phyloP scores from a whole-genome alignment of 176 grass and related monocot genomes.

The sorghum (Sorghum bicolor) region Sorghum_bicolor_NCBIv3 NC_012870.2:64153001-64153500 shows the following conservation, averaged over 20 bases:
- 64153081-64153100: slow-evolving; percentile 88
- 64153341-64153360: slow-evolving; percentile 42
- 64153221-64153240: slow-evolving; percentile 24
- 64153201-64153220: slow-evolving; percentile 38
- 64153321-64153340: slow-evolving; percentile 22
- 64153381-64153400: slow-evolving; percentile 11
- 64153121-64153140: slow-evolving; percentile 61
- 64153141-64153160: slow-evolving; percentile 52
- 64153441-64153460: background rate
- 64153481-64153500: slow-evolving; percentile 41
- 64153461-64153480: slow-evolving; percentile 44
- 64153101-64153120: slow-evolving; percentile 71
- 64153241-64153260: slow-evolving; percentile 47
- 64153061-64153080: slow-evolving; percentile 14
- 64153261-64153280: slow-evolving; percentile 39
- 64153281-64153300: slow-evolving; percentile 28
- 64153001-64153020: background rate
- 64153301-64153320: slow-evolving; percentile 21
- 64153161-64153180: slow-evolving; percentile 51
- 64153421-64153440: slow-evolving; percentile 15
- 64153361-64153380: slow-evolving; percentile 7
- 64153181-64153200: slow-evolving; percentile 36
- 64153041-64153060: background rate
- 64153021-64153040: slow-evolving; percentile 14
- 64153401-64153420: slow-evolving; percentile 13